A percentile compares a stretch with the other conserved stretches of the same genome.
Conservation (phyloP, 148 eudicot species). For the Mesembryanthemum crystallinum region DNA sequence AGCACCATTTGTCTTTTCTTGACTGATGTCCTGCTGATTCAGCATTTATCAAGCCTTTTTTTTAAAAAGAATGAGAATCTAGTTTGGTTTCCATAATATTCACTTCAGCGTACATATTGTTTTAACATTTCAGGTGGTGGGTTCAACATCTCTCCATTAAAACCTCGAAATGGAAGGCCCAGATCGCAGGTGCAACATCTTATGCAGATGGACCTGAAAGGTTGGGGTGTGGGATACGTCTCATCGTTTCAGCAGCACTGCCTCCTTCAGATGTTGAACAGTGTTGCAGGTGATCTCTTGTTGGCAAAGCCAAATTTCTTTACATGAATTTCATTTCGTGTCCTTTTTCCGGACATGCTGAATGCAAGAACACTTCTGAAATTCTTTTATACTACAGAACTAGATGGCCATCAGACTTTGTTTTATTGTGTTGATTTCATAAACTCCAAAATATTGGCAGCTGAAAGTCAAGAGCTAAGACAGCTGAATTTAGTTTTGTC, state of each 20-base stretch:
- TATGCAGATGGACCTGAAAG: conserved; percentile 97
- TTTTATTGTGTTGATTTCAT: background rate
- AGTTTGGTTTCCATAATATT: conserved; percentile 4
- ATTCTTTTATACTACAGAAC: background rate
- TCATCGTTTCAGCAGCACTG: conserved; percentile 95
- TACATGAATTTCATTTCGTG: background rate
- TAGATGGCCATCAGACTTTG: background rate
- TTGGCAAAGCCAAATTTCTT: background rate
- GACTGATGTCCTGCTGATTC: conserved; percentile 8
- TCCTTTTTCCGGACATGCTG: background rate
- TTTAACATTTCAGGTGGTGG: conserved; percentile 82
- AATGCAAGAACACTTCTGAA: too few relatives aligned
- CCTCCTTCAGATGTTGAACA: conserved; percentile 92
- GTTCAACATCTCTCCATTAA: conserved; percentile 85
- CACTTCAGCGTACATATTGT: background rate
- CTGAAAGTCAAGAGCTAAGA: background rate
- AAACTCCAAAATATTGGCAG: background rate
- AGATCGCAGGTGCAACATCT: conserved; percentile 95
- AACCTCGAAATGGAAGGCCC: conserved; percentile 87
- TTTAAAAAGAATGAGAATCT: background rate
- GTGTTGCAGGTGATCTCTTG: conserved; percentile 77
- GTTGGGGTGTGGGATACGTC: conserved; percentile 92
- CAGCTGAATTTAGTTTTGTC: background rate
- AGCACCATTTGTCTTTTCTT: conserved; percentile 27
- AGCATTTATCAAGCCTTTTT: background rate